phyloP scores from a whole-genome alignment of 1,284 basidiomycete genomes.

The Coniophora puteana region DNA sequence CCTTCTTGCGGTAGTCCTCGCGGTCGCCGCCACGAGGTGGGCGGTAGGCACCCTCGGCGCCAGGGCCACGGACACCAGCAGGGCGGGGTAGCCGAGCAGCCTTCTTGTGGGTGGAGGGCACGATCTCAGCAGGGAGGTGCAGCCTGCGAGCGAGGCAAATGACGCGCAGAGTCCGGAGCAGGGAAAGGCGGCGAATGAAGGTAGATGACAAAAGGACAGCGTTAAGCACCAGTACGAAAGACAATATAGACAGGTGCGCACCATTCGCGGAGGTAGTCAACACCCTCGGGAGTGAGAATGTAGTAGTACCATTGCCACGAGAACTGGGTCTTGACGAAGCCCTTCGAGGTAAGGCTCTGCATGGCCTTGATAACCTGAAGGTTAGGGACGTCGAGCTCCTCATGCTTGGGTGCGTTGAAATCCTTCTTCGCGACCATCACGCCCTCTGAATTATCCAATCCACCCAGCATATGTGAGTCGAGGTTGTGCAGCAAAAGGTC shows the following conservation, averaged over 20 bases:
- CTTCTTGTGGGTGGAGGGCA: conserved; percentile 95
- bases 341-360: conserved; percentile 95
- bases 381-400: conserved; percentile 96
- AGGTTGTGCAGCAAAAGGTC: too few species aligned
- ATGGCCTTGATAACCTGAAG: conserved; percentile 99
- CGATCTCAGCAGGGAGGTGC: conserved; percentile 90
- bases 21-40: conserved; percentile 81
- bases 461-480: too few species aligned
- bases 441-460: conserved; percentile 62
- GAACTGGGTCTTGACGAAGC: conserved; percentile 97
- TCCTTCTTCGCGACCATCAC: conserved; percentile 99
- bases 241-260: conserved; percentile 33
- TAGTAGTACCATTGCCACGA: conserved; percentile 98
- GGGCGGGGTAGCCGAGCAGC: conserved; percentile 75
- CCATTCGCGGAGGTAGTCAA: conserved; percentile 94
- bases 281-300: conserved; percentile 90
- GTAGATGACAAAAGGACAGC: background rate
- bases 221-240: background rate
- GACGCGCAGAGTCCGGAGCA: background rate
- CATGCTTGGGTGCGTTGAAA: conserved; percentile 96
- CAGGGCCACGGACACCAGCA: conserved; percentile 63
- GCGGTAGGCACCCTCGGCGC: conserved; percentile 78
- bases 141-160: conserved; percentile 51
- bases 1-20: conserved; percentile 89
- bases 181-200: background rate